These are phyloP conservation scores for Colletotrichum karsti DNA, from an alignment of 2,329 filamentous ascomycete genomes.

Conservation along the genomic window DNA sequence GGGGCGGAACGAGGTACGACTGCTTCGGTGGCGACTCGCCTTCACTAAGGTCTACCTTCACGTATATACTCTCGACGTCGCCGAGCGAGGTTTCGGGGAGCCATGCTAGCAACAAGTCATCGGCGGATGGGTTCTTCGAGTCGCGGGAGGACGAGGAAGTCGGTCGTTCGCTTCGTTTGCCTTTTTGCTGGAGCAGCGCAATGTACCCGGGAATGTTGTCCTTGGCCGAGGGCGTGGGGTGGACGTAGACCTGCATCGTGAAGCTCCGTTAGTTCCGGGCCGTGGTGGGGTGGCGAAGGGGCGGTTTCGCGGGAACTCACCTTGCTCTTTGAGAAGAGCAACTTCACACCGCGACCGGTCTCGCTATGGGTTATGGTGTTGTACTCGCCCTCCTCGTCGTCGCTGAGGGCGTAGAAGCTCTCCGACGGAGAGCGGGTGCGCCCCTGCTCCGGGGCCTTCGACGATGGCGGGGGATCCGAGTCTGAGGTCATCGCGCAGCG, in stretches of 20 bases:
- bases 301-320: conserved; percentile 49
- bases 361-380: conserved; percentile 87
- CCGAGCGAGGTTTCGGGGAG: conserved; percentile 89
- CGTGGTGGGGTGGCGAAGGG: conserved; percentile 8
- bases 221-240: conserved; percentile 90
- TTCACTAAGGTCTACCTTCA: conserved; percentile 92
- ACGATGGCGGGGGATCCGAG: conserved; percentile 24
- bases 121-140: conserved; percentile 58
- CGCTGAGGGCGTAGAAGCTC: conserved; percentile 94
- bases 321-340: conserved; percentile 97
- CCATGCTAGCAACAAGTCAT: conserved; percentile 90
- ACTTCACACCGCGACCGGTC: conserved; percentile 85
- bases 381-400: conserved; percentile 95
- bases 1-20: conserved; percentile 89
- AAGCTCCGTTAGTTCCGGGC: conserved; percentile 8
- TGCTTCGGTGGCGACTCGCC: conserved; percentile 83
- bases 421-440: conserved; percentile 76
- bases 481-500: conserved; percentile 30
- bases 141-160: conserved; percentile 51
- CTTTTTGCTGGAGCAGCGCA: conserved; percentile 90
- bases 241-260: conserved; percentile 82
- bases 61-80: conserved; percentile 87
- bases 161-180: conserved; percentile 50
- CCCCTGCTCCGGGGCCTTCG: conserved; percentile 34
- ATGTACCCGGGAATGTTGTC: conserved; percentile 97